Percentiles rank a stretch among this genome's conserved stretches.
These are phyloP conservation scores for Punica granatum DNA, from an alignment of 345 rosid genomes.

Conservation along the genomic window DNA sequence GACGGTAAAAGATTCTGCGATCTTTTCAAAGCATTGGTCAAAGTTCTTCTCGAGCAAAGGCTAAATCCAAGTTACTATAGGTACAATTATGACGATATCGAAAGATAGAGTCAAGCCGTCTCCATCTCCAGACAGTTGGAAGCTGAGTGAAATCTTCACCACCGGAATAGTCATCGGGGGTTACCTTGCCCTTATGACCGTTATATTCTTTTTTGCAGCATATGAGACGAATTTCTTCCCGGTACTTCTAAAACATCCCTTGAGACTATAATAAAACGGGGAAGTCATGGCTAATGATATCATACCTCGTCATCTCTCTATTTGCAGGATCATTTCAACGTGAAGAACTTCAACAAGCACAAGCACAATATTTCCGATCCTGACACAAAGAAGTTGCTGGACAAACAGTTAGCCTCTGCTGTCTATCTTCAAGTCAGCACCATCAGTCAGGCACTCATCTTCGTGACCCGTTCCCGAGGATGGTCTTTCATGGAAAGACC, in stretches of 20 bases:
- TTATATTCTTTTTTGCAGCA: slow-evolving; percentile 56
- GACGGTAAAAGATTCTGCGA: slow-evolving; percentile 34
- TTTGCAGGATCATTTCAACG: slow-evolving; percentile 38
- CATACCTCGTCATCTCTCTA: neutral
- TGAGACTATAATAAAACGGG: neutral
- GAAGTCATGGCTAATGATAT: neutral
- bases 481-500: slow-evolving; percentile 60
- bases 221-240: slow-evolving; percentile 62
- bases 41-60: neutral
- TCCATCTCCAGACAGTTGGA: slow-evolving; percentile 85
- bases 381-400: slow-evolving; percentile 10
- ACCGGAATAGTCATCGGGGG: slow-evolving; percentile 73
- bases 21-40: neutral
- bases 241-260: slow-evolving; percentile 20
- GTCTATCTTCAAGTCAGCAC: slow-evolving; percentile 72
- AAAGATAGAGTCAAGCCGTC: slow-evolving; percentile 92
- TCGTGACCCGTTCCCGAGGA: slow-evolving; percentile 59
- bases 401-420: slow-evolving; percentile 44
- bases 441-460: slow-evolving; percentile 85
- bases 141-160: slow-evolving; percentile 80
- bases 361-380: slow-evolving; percentile 15
- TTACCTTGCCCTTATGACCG: slow-evolving; percentile 67
- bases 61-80: slow-evolving; percentile 15
- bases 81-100: slow-evolving; percentile 91
- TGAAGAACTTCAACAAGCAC: slow-evolving; percentile 21